phyloP scores from a whole-genome alignment of 139 green algal genomes.

The Picochlorum sp. region DNA sequence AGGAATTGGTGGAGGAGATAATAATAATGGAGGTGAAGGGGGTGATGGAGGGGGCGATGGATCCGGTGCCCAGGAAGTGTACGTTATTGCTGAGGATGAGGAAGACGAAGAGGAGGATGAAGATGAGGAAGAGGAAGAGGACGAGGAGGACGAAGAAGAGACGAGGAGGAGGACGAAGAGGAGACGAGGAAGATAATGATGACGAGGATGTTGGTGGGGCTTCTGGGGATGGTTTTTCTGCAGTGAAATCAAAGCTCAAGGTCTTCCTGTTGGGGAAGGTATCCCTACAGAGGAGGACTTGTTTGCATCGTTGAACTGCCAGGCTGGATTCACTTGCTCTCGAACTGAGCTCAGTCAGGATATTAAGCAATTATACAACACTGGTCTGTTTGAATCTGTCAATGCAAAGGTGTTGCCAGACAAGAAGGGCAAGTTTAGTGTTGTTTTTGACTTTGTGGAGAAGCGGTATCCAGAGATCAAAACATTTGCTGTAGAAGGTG shows the following conservation, averaged over 20 bases:
- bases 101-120: slow-evolving; percentile 32
- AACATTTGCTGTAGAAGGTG: slow-evolving; percentile 43
- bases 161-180: slow-evolving; percentile 15
- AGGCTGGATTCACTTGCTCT: slow-evolving; percentile 35
- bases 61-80: slow-evolving; percentile 6
- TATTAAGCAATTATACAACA: slow-evolving; percentile 37
- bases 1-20: slow-evolving; percentile 15
- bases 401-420: slow-evolving; percentile 43
- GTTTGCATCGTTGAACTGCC: slow-evolving; percentile 46
- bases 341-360: slow-evolving; percentile 36
- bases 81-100: slow-evolving; percentile 22
- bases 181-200: slow-evolving; percentile 22
- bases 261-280: slow-evolving; percentile 43
- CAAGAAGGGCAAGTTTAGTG: slow-evolving; percentile 30
- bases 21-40: slow-evolving; percentile 10
- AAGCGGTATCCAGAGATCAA: slow-evolving; percentile 46
- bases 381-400: slow-evolving; percentile 57
- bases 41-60: slow-evolving; percentile 25
- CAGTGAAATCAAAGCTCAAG: slow-evolving; percentile 29
- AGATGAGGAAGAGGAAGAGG: slow-evolving; percentile 14
- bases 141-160: slow-evolving; percentile 21
- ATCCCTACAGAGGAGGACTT: slow-evolving; percentile 57
- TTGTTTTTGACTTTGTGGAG: slow-evolving; percentile 55
- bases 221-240: slow-evolving; percentile 32
- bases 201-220: slow-evolving; percentile 10